Evolutionary conservation across 2,329 filamentous ascomycete species (phyloP), one percentile per base, ranked within the genome.

Genomic region (Macrophomina phaseolina): DNA sequence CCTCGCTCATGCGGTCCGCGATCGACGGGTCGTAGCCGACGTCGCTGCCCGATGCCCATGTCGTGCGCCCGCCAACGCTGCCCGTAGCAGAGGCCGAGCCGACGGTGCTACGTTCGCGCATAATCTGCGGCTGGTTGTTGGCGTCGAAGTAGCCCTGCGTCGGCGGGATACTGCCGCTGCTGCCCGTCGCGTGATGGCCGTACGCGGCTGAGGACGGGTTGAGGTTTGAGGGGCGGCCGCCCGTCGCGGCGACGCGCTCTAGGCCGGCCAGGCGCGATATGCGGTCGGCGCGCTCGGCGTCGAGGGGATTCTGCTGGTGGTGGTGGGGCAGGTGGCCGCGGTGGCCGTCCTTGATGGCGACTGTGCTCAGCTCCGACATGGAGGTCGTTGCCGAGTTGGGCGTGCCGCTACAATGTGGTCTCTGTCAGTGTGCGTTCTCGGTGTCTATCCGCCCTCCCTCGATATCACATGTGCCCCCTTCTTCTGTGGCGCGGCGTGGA

Each of bases 331-430:
- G 85, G 75, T 93, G 89, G 70, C 94, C 94, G 68, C 93, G 91
- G 75, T 97, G 93, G 72, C 94, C 94, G 77, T 98, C 94, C 80
- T 97, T 97, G 84, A 97, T 97, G 62, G 94, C 94, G 12, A 93
- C 95, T 18, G 94, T 97, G 16, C 93, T 97, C 56, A 98, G 86
- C 48, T 93, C 90, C 32, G 93, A 97, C 74, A 98, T 90, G 62
- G 93, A 96, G 12, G 94, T 97, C 3, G 92, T 96, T 48, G 91
- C 91, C 71, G 93, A 97, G 71, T 95, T 97, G 3, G 94, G 94
- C 2, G 94, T 98, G 74, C 94, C 94, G 70, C 93, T 97, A 70
- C 45, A 62, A 18, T n/a, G 49, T 55, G 51, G 72, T 64, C 69
- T 67, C 64, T 65, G 11, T 70, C 67, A 64, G 63, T 60, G 46